Base-by-base conservation (phyloP, 148 eudicot genomes). In the Euryodendron excelsum region DNA sequence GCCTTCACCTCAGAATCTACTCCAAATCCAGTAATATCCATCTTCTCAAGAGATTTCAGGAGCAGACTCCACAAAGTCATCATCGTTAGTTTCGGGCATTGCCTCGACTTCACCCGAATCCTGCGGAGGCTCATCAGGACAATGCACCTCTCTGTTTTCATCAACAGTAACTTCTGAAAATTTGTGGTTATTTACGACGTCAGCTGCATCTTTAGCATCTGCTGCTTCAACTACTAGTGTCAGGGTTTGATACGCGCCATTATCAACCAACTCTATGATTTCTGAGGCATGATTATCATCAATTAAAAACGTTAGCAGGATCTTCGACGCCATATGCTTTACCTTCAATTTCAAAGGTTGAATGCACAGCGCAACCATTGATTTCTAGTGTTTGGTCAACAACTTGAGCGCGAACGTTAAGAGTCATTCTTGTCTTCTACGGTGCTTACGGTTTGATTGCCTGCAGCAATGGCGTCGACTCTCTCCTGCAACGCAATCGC, bases 401-500 rank as follows among this genome's bases (percentile, higher is more conserved):
- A n/a, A n/a, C n/a, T n/a, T n/a, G n/a, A n/a, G n/a, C n/a, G n/a
- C n/a, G n/a, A n/a, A n/a, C n/a, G n/a, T n/a, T 73, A 72, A 41
- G 61, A 21, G 2, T 21, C 23, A 59, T 59, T 30, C 63, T 8
- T 9, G 4, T 30, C 27, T 28, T 30, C 68, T 30, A 23, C 50
- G 2, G 2, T 20, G 17, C 67, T 41, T 45, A 10, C 20, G 13
- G 2, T 17, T 67, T 78, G 58, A 30, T 65, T 39, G 13, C 27
- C 65, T 6, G 78, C 14, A 44, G 41, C 86, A n/a, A 89, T 72
- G 1, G 80, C 75, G 68, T 93, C 96, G 12, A 93, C 73, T 71
- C 67, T 81, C 71, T 90, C 96, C 72, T 90, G 96, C 81, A 90
- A 80, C 23, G 80, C 61, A 37, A 93, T 89, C 30, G 87, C 94